Evolutionary conservation across 169 alveolate species (phyloP), one percentile per base, ranked within the genome.

Genomic region (Neospora caninum): DNA sequence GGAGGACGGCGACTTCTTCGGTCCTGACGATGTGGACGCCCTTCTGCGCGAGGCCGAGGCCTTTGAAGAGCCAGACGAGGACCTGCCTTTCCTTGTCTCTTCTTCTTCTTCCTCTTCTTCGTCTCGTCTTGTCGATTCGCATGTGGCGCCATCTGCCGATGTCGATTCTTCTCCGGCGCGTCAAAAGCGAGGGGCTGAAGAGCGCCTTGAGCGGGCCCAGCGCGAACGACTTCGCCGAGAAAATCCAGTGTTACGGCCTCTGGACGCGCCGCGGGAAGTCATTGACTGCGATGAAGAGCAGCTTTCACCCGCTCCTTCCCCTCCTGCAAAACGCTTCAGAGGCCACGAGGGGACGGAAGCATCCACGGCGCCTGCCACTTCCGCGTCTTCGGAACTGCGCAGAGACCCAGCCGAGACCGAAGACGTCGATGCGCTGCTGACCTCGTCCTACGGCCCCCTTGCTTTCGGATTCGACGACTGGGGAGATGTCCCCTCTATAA

Each of bases 401-500:
- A n/a, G n/a, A n/a, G n/a, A n/a, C n/a, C n/a, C n/a, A n/a, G 58
- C 58, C 22, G 58, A 49, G 22, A 13, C 4, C 58, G 22, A 4
- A 7, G 58, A 49, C 58, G 73, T 22, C n/a, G 86, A 78, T 1
- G 86, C 86, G 45, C 45, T 78, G 45, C 29, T 78, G 86, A 38
- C 86, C 43, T 36, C 86, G 7, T 13, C 49, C 45, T 78, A 78
- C 45, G 86, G 86, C 22, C 86, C 86, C 4, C 45, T 78, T 2
- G 86, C 86, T 25, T 78, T 78, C 42, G 86, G 86, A 10, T 78
- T 78, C 42, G 86, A 78, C 31, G 86, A 78, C 86, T 78, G 86
- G 86, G 86, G 86, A 10, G 27, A 43, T 25, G 18, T n/a, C 45
- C 86, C 86, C 13, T 78, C 86, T 2, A 10, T 78, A 0, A n/a